Evolutionary conservation across 1,139 yeast species (phyloP).

Genomic region (Taphrina communis): DNA sequence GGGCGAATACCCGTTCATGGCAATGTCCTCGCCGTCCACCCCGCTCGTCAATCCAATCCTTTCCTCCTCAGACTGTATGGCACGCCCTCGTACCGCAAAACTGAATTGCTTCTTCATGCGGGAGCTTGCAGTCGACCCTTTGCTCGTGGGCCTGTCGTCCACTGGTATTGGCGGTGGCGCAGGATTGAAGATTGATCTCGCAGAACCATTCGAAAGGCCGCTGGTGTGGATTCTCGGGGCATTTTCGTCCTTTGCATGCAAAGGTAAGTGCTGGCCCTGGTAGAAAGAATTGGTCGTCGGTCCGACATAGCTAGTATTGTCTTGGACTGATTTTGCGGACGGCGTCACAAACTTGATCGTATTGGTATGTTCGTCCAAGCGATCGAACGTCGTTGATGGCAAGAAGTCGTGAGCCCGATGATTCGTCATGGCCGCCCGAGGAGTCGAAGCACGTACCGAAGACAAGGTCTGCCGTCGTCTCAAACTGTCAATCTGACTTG

Average conservation of each 20-base stretch:
- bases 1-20: constrained; percentile 11
- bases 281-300: background rate
- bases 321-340: constrained; percentile 1
- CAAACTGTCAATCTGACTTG: constrained; percentile 8
- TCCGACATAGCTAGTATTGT: background rate
- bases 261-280: constrained; percentile 11
- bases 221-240: background rate
- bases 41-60: constrained; percentile 19
- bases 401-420: background rate
- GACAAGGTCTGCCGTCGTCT: constrained; percentile 22
- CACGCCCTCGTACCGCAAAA: constrained; percentile 14
- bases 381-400: constrained; percentile 3
- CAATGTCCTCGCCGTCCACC: constrained; percentile 1
- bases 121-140: constrained; percentile 9
- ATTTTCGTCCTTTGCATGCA: constrained; percentile 20
- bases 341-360: constrained; percentile 14
- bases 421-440: background rate
- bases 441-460: background rate
- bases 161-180: background rate
- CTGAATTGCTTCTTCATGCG: constrained; percentile 29
- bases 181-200: background rate
- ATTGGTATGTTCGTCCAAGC: constrained; percentile 6
- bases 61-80: constrained; percentile 17
- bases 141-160: constrained; percentile 8
- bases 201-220: background rate